Evolutionary conservation across 2,329 filamentous ascomycete species (phyloP), one percentile per base, ranked within the genome.

Genomic region (Podosphaera aphanis): DNA sequence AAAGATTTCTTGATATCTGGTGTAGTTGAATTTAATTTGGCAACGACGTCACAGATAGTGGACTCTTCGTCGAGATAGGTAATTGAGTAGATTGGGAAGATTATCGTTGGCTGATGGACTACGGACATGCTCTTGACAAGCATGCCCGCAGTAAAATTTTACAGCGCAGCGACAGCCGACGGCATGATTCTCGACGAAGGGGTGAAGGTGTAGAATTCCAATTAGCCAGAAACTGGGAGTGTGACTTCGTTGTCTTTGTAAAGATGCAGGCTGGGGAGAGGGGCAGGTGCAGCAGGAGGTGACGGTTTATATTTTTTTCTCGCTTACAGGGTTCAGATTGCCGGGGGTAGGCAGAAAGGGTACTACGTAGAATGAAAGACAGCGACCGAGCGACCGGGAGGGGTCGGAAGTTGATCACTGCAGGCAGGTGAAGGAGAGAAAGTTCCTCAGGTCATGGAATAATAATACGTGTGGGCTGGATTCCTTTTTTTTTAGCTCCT

Each of bases 91-190:
- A 3, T 33, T 19, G 37, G 10, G n/a, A 20, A 20, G 70, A 69
- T 67, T 71, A 70, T 84, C 79, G 68, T 77, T 78, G 54, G 78
- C 81, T 84, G 79, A 75, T 76, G 79, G 79, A 83, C 82, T 85
- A 74, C 77, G 73, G 72, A 73, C 73, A 70, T 59, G 65, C 64
- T 64, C 62, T 59, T 40, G 61, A 59, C 56, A 60, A 60, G 60
- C 64, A 64, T 65, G 69, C 74, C 76, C 77, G 77, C 75, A 85
- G 80, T 78, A 77, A 76, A 73, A 66, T 73, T 83, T 86, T 85
- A 92, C 79, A 88, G 82, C 80, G 79, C 79, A 82, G 76, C 78
- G 78, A 80, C 68, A 70, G 78, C 76, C 77, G 70, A 74, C 73
- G 74, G 74, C 73, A 77, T 78, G 64, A 67, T 69, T 69, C 68